Base-by-base conservation (phyloP, 2,329 filamentous ascomycete species). In the Endoconidiophora laricicola region DNA sequence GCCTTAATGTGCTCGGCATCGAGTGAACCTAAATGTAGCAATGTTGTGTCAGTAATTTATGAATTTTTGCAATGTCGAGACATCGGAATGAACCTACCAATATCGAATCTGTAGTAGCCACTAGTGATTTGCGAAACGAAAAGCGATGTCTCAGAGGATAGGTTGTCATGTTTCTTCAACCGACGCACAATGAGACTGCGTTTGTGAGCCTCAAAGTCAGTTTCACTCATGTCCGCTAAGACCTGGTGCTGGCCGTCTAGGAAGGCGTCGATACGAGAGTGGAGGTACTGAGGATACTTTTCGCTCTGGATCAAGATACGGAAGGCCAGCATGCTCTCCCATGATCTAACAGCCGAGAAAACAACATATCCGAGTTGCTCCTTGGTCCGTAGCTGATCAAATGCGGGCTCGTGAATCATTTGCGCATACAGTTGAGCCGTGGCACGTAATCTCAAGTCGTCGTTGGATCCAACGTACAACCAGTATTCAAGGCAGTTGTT, bases 291-390 rank as follows among this genome's bases (percentile, higher is more conserved):
- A 0, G 85, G 82, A 2, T 81, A 79, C 61, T 82, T 82, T 65
- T 98, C 90, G 61, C 86, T 94, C 67, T 98, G 91, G 26, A 98
- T 86, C 54, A 96, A 76, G 55, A 98, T 83, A 4, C 88, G 77
- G 65, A 91, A 91, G 1, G 85, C 86, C 58, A 86, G 81, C 0
- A 83, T 90, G 0, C 83, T 87, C n/a, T 78, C 69, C 50, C 83
- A 78, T 48, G 75, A 74, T 38, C 81, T 72, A 9, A 79, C 72
- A 24, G 86, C 85, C 45, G 84, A 90, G 65, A 90, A 94, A 0
- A 98, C 90, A 48, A 98, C 85, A 58, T 98, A 98, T 10, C 91
- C 91, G 5, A 98, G 80, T 65, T 98, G 90, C 63, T 98, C 90
- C 65, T 96, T 95, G 41, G 91, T 96, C 46, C 91, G 79, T 6